Conservation (phyloP, 2,329 filamentous ascomycete species). For the Sarocladiaceae sp. region DNA sequence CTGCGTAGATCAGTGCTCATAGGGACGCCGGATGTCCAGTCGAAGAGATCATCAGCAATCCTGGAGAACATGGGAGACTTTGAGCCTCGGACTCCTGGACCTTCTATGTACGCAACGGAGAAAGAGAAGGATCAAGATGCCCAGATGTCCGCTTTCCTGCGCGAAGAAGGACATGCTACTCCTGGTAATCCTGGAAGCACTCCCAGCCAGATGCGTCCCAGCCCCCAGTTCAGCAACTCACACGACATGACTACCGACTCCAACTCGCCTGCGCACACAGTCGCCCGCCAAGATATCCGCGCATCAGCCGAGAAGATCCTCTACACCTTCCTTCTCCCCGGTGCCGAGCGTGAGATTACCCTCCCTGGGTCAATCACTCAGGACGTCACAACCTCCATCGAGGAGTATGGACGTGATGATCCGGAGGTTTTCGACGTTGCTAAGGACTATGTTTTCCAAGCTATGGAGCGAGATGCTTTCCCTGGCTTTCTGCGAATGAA, state of each 20-base stretch:
- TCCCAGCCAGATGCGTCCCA: slow-evolving; percentile 35
- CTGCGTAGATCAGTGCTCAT: slow-evolving; percentile 88
- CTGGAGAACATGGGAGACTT: slow-evolving; percentile 68
- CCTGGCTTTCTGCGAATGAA: slow-evolving; percentile 93
- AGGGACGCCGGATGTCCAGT: slow-evolving; percentile 86
- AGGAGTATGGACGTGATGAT: slow-evolving; percentile 86
- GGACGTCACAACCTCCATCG: slow-evolving; percentile 80
- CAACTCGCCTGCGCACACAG: slow-evolving; percentile 75
- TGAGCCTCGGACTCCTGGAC: slow-evolving; percentile 50
- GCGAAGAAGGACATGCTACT: slow-evolving; percentile 57
- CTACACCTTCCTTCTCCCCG: slow-evolving; percentile 93
- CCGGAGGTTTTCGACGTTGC: slow-evolving; percentile 95
- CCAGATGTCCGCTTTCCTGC: slow-evolving; percentile 83
- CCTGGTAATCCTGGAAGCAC: slow-evolving; percentile 37
- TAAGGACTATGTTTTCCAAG: slow-evolving; percentile 99
- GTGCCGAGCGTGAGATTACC: slow-evolving; percentile 94
- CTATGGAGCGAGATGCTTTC: slow-evolving; percentile 99
- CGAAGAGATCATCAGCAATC: slow-evolving; percentile 77
- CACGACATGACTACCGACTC: slow-evolving; percentile 64
- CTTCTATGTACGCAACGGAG: slow-evolving; percentile 57
- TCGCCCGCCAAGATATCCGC: slow-evolving; percentile 83
- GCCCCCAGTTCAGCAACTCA: slow-evolving; percentile 54
- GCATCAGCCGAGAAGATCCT: slow-evolving; percentile 96
- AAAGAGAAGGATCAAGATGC: slow-evolving; percentile 78
- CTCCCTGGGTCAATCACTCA: slow-evolving; percentile 81